Evolutionary conservation across 2,329 filamentous ascomycete genomes (phyloP).

Genomic region (Fusarium avenaceum): DNA sequence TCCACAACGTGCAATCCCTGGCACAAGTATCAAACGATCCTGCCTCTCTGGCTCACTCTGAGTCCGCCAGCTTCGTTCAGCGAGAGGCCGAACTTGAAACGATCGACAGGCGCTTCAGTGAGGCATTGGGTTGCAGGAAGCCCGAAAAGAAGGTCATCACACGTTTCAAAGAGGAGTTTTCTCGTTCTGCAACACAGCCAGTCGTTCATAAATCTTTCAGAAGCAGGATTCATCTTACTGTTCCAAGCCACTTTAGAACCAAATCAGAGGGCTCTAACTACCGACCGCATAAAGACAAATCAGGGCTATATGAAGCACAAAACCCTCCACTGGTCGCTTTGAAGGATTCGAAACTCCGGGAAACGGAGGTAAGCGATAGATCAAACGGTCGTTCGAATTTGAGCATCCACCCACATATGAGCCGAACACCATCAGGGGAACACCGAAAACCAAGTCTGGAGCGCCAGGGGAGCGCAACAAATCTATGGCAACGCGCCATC

Average conservation of each 20-base stretch:
- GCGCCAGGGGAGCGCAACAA: constrained; percentile 44
- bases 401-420: constrained; percentile 35
- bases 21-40: neutral
- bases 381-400: constrained; percentile 36
- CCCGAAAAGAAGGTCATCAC: constrained; percentile 51
- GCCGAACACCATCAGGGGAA: constrained; percentile 17
- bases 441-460: constrained; percentile 24
- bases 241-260: constrained; percentile 51
- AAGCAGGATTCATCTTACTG: constrained; percentile 53
- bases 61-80: constrained; percentile 56
- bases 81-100: constrained; percentile 57
- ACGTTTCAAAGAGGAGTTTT: constrained; percentile 60
- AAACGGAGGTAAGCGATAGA: constrained; percentile 16
- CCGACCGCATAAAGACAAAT: neutral
- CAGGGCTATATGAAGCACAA: neutral
- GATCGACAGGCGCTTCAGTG: constrained; percentile 58
- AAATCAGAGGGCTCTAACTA: constrained; percentile 19
- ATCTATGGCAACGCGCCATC: constrained; percentile 49
- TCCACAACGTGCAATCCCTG: neutral
- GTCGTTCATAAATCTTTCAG: constrained; percentile 51
- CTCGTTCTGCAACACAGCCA: constrained; percentile 12
- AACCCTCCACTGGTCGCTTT: neutral
- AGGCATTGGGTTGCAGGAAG: constrained; percentile 51
- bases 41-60: constrained; percentile 48
- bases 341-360: neutral